These are phyloP conservation scores for Naumovozyma castellii DNA, from an alignment of 805 yeast species.

Conservation along the genomic window DNA sequence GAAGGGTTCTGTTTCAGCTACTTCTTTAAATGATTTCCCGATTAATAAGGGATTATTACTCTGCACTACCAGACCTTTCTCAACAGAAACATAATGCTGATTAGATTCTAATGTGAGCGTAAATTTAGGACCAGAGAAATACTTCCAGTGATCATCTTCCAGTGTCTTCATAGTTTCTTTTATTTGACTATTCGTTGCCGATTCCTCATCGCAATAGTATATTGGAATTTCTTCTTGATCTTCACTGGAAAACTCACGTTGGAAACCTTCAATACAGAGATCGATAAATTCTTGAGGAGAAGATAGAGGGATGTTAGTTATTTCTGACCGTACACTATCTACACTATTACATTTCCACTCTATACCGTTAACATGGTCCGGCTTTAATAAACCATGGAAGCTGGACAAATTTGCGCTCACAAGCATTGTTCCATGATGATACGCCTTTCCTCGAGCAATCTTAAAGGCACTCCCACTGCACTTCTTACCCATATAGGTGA, in stretches of 20 bases:
- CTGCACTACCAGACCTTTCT: slow-evolving; percentile 35
- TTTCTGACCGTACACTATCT: slow-evolving; percentile 73
- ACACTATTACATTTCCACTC: slow-evolving; percentile 44
- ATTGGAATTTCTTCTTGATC: slow-evolving; percentile 23
- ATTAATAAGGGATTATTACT: slow-evolving; percentile 7
- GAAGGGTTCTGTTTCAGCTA: slow-evolving; percentile 2
- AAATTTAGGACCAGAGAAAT: slow-evolving; percentile 69
- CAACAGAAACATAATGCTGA: slow-evolving; percentile 36
- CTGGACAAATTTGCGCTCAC: slow-evolving; percentile 53
- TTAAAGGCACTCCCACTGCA: slow-evolving; percentile 92
- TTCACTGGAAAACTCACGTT: slow-evolving; percentile 1
- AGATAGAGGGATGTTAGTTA: slow-evolving; percentile 52
- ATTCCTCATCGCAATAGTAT: slow-evolving; percentile 21
- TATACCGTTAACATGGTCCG: slow-evolving; percentile 38
- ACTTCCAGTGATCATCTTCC: slow-evolving; percentile 62
- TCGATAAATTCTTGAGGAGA: slow-evolving; percentile 25
- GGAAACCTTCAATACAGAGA: slow-evolving; percentile 22
- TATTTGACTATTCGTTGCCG: slow-evolving; percentile 34
- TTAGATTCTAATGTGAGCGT: slow-evolving; percentile 37
- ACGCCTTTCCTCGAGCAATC: slow-evolving; percentile 67
- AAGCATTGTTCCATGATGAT: slow-evolving; percentile 96
- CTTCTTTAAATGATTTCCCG: slow-evolving; percentile 15
- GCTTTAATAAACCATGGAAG: slow-evolving; percentile 49
- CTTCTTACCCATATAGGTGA: slow-evolving; percentile 47
- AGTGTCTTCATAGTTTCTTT: slow-evolving; percentile 34